phyloP scores from a whole-genome alignment of 768 basidiomycete genomes.

The Lactarius tabidus region DNA sequence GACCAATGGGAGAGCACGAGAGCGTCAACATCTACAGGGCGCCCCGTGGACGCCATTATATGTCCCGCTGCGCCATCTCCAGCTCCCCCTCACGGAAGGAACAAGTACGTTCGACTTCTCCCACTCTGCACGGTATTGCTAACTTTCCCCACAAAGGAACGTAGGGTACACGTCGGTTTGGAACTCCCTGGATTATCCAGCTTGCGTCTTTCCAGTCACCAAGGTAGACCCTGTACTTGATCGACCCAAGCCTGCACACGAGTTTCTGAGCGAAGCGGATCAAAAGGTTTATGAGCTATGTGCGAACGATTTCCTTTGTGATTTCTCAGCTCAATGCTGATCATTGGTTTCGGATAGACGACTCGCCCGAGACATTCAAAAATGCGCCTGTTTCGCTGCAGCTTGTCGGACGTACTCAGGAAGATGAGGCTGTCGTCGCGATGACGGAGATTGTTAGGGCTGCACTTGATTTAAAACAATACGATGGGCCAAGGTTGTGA shows the following conservation, averaged over 20 bases:
- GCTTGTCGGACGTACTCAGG: slow-evolving; percentile 43
- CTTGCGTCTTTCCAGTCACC: slow-evolving; percentile 46
- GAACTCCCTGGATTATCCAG: slow-evolving; percentile 47
- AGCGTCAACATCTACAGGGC: slow-evolving; percentile 41
- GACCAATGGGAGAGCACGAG: slow-evolving; percentile 48
- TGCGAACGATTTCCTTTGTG: slow-evolving; percentile 30
- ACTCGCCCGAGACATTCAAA: slow-evolving; percentile 35
- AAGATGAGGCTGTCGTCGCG: slow-evolving; percentile 50
- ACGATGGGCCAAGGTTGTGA: background rate
- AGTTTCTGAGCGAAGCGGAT: slow-evolving; percentile 43
- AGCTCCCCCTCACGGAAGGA: slow-evolving; percentile 43
- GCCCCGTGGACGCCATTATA: slow-evolving; percentile 52
- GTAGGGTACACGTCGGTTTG: slow-evolving; percentile 44
- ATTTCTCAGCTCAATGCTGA: background rate
- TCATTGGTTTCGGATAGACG: slow-evolving; percentile 10
- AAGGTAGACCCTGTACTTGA: slow-evolving; percentile 43
- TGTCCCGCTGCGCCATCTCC: slow-evolving; percentile 41
- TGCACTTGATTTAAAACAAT: slow-evolving; percentile 32
- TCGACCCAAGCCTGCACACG: slow-evolving; percentile 32
- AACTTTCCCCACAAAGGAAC: slow-evolving; percentile 30
- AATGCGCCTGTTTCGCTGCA: slow-evolving; percentile 48
- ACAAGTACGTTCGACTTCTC: slow-evolving; percentile 34
- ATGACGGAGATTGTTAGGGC: slow-evolving; percentile 45
- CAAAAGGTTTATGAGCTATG: slow-evolving; percentile 43
- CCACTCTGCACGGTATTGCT: background rate